Evolutionary conservation across 2,329 filamentous ascomycete genomes (phyloP).

Genomic region (Penicillium decumbens): DNA sequence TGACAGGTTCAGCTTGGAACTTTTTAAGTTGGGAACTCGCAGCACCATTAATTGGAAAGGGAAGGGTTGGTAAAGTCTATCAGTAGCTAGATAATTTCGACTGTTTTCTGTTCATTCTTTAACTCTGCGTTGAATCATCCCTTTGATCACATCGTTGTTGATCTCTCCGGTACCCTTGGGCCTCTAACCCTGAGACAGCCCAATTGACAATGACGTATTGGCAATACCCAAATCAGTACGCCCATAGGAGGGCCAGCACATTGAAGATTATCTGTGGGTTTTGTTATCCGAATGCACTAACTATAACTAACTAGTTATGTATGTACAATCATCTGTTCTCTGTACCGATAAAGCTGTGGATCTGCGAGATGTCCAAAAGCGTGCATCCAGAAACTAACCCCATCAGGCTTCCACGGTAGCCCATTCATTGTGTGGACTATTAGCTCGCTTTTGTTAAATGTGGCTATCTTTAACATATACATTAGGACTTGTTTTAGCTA

Average conservation of each 20-base stretch:
- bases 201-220: conserved; percentile 1
- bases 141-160: neutral
- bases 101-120: no score
- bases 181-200: neutral
- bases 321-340: neutral
- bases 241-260: neutral
- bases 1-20: neutral
- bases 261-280: neutral
- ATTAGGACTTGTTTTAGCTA: neutral
- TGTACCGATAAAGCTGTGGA: neutral
- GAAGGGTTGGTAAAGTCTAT: neutral
- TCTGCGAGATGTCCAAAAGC: neutral
- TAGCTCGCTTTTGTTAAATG: neutral
- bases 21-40: neutral
- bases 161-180: neutral
- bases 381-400: neutral
- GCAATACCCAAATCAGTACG: neutral
- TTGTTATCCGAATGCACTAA: conserved; percentile 1
- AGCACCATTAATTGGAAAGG: neutral
- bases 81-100: neutral
- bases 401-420: neutral
- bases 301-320: neutral
- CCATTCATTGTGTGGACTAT: neutral
- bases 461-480: neutral
- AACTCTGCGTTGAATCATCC: neutral